A percentile compares a stretch with the other conserved stretches of the same genome.
phyloP scores from a whole-genome alignment of 2,329 filamentous ascomycete species.

The Fusarium ramigenum region DNA sequence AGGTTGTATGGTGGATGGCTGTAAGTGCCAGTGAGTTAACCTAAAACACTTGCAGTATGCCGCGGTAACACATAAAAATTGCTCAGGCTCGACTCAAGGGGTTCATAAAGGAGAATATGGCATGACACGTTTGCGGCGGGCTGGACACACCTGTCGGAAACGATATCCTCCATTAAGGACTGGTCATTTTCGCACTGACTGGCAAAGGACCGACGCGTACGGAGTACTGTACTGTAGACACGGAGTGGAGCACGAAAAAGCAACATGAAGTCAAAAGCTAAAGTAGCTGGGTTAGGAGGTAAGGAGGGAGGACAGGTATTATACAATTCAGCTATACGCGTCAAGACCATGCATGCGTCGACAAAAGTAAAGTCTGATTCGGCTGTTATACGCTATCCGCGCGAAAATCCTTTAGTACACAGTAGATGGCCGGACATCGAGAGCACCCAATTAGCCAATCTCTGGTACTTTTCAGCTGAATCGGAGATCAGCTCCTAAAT shows the following conservation, averaged over 20 bases:
- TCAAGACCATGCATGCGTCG: background rate
- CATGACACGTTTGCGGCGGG: slow-evolving; percentile 2
- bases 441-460: background rate
- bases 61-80: slow-evolving; percentile 15
- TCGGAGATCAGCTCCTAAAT: background rate
- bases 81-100: background rate
- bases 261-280: slow-evolving; percentile 5
- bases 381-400: slow-evolving; percentile 8
- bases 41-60: slow-evolving; percentile 32
- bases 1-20: background rate
- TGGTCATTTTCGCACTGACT: background rate
- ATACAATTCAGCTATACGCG: background rate
- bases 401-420: background rate
- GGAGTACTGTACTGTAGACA: background rate
- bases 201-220: background rate
- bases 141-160: background rate
- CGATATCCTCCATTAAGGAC: background rate
- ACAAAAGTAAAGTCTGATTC: slow-evolving; percentile 26
- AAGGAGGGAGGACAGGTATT: background rate
- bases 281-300: background rate
- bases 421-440: background rate
- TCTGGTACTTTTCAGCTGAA: background rate
- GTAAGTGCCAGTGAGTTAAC: slow-evolving; percentile 9
- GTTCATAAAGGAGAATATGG: background rate
- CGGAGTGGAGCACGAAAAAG: slow-evolving; percentile 13